A percentile compares a stretch with the other conserved stretches of the same genome.
phyloP scores from a whole-genome alignment of 768 basidiomycete species.

The Xerocomellus dryophilus region DNA sequence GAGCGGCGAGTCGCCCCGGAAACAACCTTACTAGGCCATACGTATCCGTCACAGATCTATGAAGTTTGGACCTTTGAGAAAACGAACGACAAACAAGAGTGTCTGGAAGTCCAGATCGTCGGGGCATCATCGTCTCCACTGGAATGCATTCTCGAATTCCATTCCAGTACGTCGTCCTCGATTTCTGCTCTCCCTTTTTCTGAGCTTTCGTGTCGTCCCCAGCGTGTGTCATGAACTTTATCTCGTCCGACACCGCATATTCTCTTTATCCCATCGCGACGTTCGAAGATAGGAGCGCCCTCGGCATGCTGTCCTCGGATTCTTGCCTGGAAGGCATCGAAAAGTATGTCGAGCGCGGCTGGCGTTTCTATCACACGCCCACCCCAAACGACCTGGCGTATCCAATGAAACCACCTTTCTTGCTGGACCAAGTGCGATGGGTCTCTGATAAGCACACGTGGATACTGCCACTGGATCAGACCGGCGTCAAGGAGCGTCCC shows the following conservation, averaged over 20 bases:
- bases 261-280: conserved; percentile 42
- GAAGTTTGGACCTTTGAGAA: conserved; percentile 28
- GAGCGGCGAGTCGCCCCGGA: not conserved
- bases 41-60: conserved; percentile 5
- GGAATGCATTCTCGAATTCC: conserved; percentile 42
- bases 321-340: conserved; percentile 7
- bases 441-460: conserved; percentile 33
- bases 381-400: not conserved
- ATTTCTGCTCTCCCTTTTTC: not conserved
- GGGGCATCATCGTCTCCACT: conserved; percentile 17
- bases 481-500: conserved; percentile 9
- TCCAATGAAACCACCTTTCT: conserved; percentile 12
- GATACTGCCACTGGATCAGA: conserved; percentile 30
- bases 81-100: not conserved
- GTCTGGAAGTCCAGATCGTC: conserved; percentile 41
- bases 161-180: conserved; percentile 39
- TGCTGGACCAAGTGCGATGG: conserved; percentile 24
- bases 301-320: conserved; percentile 17
- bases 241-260: conserved; percentile 40
- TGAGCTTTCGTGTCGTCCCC: not conserved
- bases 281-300: conserved; percentile 32
- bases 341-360: conserved; percentile 41
- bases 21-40: rapidly evolving
- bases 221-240: conserved; percentile 35
- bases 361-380: conserved; percentile 9